These are phyloP conservation scores for Colletotrichum musae DNA, from an alignment of 2,329 filamentous ascomycete species.

Conservation along the genomic window DNA sequence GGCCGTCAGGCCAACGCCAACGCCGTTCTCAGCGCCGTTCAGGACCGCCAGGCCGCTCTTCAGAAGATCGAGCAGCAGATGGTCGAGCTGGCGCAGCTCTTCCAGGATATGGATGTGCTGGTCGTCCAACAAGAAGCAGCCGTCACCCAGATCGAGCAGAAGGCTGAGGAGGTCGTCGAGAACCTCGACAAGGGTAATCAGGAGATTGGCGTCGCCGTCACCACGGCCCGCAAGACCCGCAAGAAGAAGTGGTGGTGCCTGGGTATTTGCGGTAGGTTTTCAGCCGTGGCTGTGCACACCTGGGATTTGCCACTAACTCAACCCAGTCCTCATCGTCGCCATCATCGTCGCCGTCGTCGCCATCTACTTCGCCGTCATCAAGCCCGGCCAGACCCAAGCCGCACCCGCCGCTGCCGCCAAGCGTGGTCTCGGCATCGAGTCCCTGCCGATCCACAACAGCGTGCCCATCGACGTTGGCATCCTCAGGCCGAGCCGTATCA, in stretches of 20 bases:
- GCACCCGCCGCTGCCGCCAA: constrained; percentile 41
- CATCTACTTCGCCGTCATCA: constrained; percentile 62
- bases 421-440: constrained; percentile 48
- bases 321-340: constrained; percentile 65
- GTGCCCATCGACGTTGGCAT: constrained; percentile 41
- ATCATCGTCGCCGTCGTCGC: constrained; percentile 67
- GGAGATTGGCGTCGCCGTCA: constrained; percentile 85
- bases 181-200: constrained; percentile 89
- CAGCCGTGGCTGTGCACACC: neutral
- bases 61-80: constrained; percentile 94
- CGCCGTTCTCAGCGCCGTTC: constrained; percentile 83
- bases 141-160: constrained; percentile 86
- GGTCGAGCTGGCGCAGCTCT: constrained; percentile 87
- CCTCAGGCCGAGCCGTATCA: constrained; percentile 32
- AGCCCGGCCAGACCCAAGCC: constrained; percentile 43
- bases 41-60: constrained; percentile 87
- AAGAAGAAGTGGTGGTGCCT: constrained; percentile 99
- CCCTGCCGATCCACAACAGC: constrained; percentile 45
- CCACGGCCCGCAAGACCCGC: constrained; percentile 83
- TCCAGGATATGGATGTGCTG: constrained; percentile 89
- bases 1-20: constrained; percentile 86
- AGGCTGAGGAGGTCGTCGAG: constrained; percentile 86
- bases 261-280: constrained; percentile 74
- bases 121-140: constrained; percentile 89
- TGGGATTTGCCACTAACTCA: constrained; percentile 28